Evolutionary conservation across 306 rosid genomes (phyloP).

Genomic region (Citrullus amarus): DNA sequence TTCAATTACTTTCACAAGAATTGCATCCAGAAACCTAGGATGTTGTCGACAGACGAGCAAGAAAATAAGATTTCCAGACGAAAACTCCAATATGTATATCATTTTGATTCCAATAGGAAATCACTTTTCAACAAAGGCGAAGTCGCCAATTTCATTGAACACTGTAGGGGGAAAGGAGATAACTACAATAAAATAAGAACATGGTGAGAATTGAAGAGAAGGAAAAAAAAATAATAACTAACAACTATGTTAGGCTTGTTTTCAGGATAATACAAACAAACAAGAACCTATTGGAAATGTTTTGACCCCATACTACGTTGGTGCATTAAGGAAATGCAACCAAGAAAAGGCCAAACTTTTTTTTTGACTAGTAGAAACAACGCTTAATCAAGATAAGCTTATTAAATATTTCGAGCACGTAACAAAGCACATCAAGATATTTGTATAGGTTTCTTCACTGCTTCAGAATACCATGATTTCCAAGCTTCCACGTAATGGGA

Average conservation of each 20-base stretch:
- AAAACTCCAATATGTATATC: background rate
- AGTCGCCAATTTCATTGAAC: background rate
- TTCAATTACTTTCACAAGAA: conserved; percentile 7
- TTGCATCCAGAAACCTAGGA: conserved; percentile 9
- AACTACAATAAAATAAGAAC: background rate
- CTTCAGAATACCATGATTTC: conserved; percentile 31
- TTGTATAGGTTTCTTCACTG: conserved; percentile 12
- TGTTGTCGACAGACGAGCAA: conserved; percentile 3
- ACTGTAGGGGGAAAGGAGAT: background rate
- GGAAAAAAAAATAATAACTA: background rate
- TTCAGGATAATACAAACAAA: conserved; percentile 7
- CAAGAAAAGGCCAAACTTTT: background rate
- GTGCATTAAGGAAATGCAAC: conserved; percentile 13
- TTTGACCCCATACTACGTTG: background rate
- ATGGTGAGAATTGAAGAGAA: background rate
- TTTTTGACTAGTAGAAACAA: background rate
- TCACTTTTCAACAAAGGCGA: background rate
- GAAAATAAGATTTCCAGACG: background rate
- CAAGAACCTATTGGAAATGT: background rate
- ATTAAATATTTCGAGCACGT: background rate
- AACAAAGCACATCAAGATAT: conserved; percentile 9
- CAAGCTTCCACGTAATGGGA: conserved; percentile 43
- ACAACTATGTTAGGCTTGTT: conserved; percentile 9
- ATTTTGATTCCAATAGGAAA: background rate
- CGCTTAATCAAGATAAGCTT: background rate